Base-by-base conservation (phyloP, 2,329 filamentous ascomycete genomes). In the Apiospora arundinis region DNA sequence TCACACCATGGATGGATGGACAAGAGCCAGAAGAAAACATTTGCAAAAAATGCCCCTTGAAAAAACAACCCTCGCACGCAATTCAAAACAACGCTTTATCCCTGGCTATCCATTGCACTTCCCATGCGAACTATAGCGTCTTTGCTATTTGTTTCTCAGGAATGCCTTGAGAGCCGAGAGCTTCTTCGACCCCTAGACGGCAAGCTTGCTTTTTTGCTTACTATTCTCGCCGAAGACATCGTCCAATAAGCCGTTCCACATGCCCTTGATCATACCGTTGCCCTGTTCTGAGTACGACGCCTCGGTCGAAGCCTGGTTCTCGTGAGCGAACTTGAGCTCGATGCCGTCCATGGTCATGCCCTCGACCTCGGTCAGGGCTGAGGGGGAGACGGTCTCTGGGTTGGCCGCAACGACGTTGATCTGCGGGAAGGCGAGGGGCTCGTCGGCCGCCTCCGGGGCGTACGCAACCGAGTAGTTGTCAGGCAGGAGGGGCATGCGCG, bases 401-500 rank as follows among this genome's bases (percentile, higher is more conserved):
- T 90, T 82, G 8, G 85, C 83, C 14, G 89, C 90, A 40, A 92
- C 81, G 73, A 92, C 85, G 74, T 83, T 83, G 77, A 88, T 88
- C 77, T 87, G 82, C 21, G 85, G 82, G 60, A 75, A 74, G 7
- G 81, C 76, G 49, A 86, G 74, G 12, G 85, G 82, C 5, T 78
- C 80, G 71, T 88, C 84, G 16, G 77, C 69, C 18, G 81, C 78
- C 74, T 88, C 85, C 46, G 85, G 81, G 0, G 77, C 78, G 74
- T 86, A 83, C 69, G 85, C 81, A 12, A 81, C 79, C 66, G 78
- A 77, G 80, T 86, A 88, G 82, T 87, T 89, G 80, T 91, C 89
- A 16, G 89, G 89, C 12, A 91, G 83, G 7, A 91, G 83, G 44
- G 90, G 90, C 45, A 91, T 86, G 74, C 87, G 88, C 68, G 89